Percentiles rank a stretch among this genome's conserved stretches.
Conservation (phyloP, 2,329 filamentous ascomycete genomes). For the Penicillium sp. region DNA sequence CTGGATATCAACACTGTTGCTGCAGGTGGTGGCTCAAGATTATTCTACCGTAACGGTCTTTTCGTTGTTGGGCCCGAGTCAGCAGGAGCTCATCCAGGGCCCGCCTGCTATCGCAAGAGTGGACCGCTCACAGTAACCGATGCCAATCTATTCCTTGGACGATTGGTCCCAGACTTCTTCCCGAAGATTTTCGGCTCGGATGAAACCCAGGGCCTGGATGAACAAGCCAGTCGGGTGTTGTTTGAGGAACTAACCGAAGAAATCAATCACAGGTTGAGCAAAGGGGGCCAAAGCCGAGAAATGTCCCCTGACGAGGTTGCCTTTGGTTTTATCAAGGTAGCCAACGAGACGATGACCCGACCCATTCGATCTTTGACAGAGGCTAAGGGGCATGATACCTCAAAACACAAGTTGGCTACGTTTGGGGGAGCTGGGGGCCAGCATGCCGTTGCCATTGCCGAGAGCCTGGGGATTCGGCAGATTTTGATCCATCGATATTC, state of each 20-base stretch:
- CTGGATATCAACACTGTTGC: constrained; percentile 88
- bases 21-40: constrained; percentile 69
- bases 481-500: constrained; percentile 81
- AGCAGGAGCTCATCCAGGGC: constrained; percentile 78
- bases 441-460: constrained; percentile 82
- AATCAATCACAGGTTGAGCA: constrained; percentile 56
- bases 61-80: constrained; percentile 88
- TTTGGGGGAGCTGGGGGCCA: constrained; percentile 87
- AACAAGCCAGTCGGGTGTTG: constrained; percentile 59
- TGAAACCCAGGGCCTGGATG: constrained; percentile 68
- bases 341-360: constrained; percentile 82
- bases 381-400: constrained; percentile 78
- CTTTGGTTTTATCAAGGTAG: constrained; percentile 79
- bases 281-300: constrained; percentile 25
- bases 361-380: constrained; percentile 84
- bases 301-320: constrained; percentile 77
- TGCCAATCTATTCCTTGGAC: constrained; percentile 75
- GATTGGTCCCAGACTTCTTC: constrained; percentile 80
- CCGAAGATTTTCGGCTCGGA: constrained; percentile 84
- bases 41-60: constrained; percentile 25
- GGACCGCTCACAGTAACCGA: constrained; percentile 89
- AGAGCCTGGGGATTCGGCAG: constrained; percentile 69
- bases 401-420: constrained; percentile 72
- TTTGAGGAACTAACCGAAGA: constrained; percentile 66
- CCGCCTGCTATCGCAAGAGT: constrained; percentile 81